Conservation (phyloP, 1,284 basidiomycete genomes). For the Boletus smithii region DNA sequence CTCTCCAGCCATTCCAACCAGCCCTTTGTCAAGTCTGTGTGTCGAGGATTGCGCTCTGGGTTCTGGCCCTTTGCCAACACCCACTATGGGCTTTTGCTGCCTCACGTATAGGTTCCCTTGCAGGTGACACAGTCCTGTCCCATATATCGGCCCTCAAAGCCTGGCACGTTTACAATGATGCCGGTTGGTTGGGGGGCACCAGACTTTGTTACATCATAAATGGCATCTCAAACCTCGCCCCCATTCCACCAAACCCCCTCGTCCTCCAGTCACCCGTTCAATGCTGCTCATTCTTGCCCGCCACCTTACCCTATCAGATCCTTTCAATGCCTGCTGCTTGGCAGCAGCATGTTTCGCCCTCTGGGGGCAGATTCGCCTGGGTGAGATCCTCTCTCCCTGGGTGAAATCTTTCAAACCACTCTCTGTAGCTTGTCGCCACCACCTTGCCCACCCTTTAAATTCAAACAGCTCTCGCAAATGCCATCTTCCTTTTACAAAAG, state of each 20-base stretch:
- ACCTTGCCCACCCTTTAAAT: neutral
- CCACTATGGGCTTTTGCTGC: no score
- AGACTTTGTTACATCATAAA: neutral
- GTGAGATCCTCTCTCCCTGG: constrained; percentile 6
- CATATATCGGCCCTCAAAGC: neutral
- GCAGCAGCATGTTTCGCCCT: neutral
- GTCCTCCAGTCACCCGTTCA: neutral
- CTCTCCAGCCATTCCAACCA: no score
- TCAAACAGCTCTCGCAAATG: neutral
- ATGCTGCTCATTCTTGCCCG: neutral
- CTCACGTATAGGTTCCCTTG: no score
- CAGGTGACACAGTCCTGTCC: neutral
- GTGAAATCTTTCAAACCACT: neutral
- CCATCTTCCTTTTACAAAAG: constrained; percentile 5
- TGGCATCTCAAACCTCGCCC: neutral
- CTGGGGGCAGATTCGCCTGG: constrained; percentile 2
- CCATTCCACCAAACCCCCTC: neutral
- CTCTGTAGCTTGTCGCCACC: neutral
- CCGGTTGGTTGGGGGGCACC: neutral
- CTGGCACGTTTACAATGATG: constrained; percentile 10
- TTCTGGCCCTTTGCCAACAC: no score
- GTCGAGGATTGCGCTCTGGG: no score
- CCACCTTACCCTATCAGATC: neutral
- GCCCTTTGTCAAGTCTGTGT: no score
- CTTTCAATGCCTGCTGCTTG: neutral